Evolutionary conservation across 352 stramenopile species (phyloP).

Genomic region (Phytopythium vexans): DNA sequence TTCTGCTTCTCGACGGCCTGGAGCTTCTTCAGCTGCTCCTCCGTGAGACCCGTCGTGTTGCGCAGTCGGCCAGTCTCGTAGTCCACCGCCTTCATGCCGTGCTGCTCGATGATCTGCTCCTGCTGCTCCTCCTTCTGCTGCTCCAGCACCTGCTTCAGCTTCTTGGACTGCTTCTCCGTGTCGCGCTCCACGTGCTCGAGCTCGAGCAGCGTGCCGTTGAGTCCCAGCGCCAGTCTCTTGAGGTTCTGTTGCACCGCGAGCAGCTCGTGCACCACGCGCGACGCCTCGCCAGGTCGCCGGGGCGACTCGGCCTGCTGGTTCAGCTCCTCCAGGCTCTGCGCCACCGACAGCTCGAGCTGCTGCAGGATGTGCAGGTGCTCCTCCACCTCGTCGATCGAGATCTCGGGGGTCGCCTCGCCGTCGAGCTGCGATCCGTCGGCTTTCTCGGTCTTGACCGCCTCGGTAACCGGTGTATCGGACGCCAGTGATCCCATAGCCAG

Average conservation of each 20-base stretch:
- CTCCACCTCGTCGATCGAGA: conserved; percentile 77
- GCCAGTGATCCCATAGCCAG: neutral
- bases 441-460: neutral
- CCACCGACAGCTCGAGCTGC: conserved; percentile 63
- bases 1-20: conserved; percentile 77
- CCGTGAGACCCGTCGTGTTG: conserved; percentile 67
- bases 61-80: conserved; percentile 81
- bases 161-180: conserved; percentile 73
- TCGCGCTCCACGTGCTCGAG: conserved; percentile 83
- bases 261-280: conserved; percentile 38
- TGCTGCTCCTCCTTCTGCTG: conserved; percentile 77
- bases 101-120: conserved; percentile 74
- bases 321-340: conserved; percentile 54
- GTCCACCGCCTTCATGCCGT: conserved; percentile 78
- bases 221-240: conserved; percentile 56
- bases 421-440: too few species aligned
- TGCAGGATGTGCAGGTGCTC: conserved; percentile 74
- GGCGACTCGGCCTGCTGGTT: conserved; percentile 15
- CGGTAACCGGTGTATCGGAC: neutral
- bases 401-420: conserved; percentile 27
- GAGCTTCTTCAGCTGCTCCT: conserved; percentile 67
- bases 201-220: conserved; percentile 76
- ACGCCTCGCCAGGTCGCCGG: neutral
- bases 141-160: conserved; percentile 69
- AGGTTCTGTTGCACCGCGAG: conserved; percentile 50